Percentiles rank a stretch among this genome's conserved stretches.
Evolutionary conservation across 768 basidiomycete genomes (phyloP).

Genomic region (Rhodotorula diobovata): DNA sequence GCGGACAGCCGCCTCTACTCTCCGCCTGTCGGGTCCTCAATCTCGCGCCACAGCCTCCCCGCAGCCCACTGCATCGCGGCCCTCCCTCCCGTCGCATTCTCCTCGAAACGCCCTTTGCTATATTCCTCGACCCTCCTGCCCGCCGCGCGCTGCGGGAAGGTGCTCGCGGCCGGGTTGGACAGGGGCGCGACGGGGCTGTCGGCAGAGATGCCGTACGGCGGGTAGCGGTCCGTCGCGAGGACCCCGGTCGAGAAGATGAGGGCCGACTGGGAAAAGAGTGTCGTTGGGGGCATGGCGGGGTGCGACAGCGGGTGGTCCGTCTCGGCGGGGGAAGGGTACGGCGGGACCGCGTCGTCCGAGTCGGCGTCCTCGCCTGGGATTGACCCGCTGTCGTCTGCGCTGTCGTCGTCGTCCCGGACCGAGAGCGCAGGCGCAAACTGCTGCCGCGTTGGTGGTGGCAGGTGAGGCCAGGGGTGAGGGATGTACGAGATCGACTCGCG

Average conservation of each 20-base stretch:
- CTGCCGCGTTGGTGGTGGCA: conserved; percentile 16
- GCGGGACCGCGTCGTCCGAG: not conserved
- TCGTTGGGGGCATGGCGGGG: conserved; percentile 30
- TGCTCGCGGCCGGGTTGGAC: conserved; percentile 11
- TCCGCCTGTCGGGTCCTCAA: not conserved
- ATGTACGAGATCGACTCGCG: conserved; percentile 38
- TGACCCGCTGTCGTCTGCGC: not conserved
- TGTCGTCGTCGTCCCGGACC: not conserved
- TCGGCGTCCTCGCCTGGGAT: not conserved
- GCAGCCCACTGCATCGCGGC: conserved; percentile 31
- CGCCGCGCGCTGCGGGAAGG: conserved; percentile 23
- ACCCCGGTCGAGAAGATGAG: conserved; percentile 36
- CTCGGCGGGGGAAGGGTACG: not conserved
- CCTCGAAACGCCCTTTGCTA: conserved; percentile 24
- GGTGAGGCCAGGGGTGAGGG: conserved; percentile 37
- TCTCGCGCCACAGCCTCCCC: conserved; percentile 18
- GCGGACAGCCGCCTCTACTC: not conserved
- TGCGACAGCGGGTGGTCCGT: conserved; percentile 32
- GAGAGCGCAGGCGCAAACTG: conserved; percentile 7
- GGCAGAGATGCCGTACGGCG: conserved; percentile 23
- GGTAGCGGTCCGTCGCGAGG: conserved; percentile 26
- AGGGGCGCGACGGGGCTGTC: conserved; percentile 10
- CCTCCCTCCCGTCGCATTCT: conserved; percentile 32
- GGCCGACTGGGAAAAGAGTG: conserved; percentile 39
- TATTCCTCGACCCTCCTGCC: conserved; percentile 32